Percentiles rank a stretch among this genome's conserved stretches.
These are phyloP conservation scores for Thelonectria olida DNA, from an alignment of 2,329 filamentous ascomycete species.

Conservation along the genomic window DNA sequence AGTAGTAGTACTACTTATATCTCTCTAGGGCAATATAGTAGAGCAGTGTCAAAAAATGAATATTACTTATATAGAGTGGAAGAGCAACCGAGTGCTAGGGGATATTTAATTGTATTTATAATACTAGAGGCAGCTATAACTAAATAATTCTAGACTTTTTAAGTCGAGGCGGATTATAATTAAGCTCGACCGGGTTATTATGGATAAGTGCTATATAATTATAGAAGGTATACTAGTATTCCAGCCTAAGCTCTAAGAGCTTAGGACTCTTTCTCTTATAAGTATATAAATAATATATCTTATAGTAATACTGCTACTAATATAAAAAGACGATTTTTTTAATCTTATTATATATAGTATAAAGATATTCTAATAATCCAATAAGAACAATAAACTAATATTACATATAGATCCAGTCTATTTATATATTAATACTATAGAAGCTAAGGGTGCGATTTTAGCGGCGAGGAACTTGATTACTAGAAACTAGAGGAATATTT, in stretches of 20 bases:
- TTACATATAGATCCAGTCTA: slow-evolving; percentile 16
- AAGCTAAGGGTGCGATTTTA: too few species aligned
- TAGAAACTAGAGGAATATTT: too few species aligned
- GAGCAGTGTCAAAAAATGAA: slow-evolving; percentile 5
- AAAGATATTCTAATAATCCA: slow-evolving; percentile 2
- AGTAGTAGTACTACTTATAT: too few species aligned
- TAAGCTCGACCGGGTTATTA: not conserved
- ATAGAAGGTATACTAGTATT: slow-evolving; percentile 1
- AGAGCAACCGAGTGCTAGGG: not conserved
- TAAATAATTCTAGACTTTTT: slow-evolving; percentile 5
- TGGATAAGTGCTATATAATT: slow-evolving; percentile 9
- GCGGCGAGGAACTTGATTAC: too few species aligned
- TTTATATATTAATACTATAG: too few species aligned
- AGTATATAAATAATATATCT: slow-evolving; percentile 1
- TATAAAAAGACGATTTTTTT: not conserved
- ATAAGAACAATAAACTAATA: not conserved
- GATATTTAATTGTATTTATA: not conserved
- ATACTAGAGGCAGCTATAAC: slow-evolving; percentile 9
- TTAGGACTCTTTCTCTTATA: not conserved
- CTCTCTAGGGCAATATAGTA: slow-evolving; percentile 6
- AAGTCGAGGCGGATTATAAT: not conserved
- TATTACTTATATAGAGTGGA: not conserved
- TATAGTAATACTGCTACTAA: not conserved
- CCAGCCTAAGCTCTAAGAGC: not conserved
- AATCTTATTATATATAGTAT: not conserved